These are phyloP conservation scores for Candida manassasensis DNA, from an alignment of 805 yeast genomes.

Conservation along the genomic window DNA sequence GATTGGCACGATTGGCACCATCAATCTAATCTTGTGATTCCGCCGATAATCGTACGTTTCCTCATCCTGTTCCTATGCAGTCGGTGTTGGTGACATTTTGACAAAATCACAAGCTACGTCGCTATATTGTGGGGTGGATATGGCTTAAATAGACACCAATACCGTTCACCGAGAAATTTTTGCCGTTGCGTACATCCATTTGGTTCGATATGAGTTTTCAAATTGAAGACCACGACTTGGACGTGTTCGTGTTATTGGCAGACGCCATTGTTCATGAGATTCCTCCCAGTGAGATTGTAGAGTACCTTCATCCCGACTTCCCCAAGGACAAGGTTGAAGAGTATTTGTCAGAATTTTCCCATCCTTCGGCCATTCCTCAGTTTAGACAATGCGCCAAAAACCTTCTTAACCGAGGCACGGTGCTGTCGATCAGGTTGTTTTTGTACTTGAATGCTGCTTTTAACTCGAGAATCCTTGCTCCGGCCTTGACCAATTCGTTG, in stretches of 20 bases:
- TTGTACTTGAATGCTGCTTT: constrained; percentile 21
- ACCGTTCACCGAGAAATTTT: too few species aligned
- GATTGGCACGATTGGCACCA: too few species aligned
- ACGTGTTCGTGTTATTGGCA: constrained; percentile 22
- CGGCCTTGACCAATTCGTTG: constrained; percentile 28
- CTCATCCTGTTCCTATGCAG: too few species aligned
- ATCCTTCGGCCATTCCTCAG: constrained; percentile 28
- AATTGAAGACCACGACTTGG: constrained; percentile 19
- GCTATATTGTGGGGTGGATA: too few species aligned
- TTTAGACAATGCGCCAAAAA: constrained; percentile 15
- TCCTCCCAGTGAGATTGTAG: constrained; percentile 21
- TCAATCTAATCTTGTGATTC: too few species aligned
- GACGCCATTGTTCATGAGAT: constrained; percentile 35
- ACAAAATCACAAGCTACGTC: too few species aligned
- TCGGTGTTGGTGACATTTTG: too few species aligned
- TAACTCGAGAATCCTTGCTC: constrained; percentile 28
- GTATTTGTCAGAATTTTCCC: constrained; percentile 20
- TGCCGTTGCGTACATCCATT: too few species aligned
- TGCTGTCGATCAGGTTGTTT: constrained; percentile 17
- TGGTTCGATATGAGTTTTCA: too few species aligned
- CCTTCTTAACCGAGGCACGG: constrained; percentile 13
- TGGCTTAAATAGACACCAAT: too few species aligned
- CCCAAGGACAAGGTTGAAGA: constrained; percentile 25
- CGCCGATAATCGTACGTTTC: too few species aligned
- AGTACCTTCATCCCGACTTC: constrained; percentile 21